Percentiles rank a stretch among this genome's conserved stretches.
phyloP scores from a whole-genome alignment of 306 rosid species.

The Begonia peltatifolia region DNA sequence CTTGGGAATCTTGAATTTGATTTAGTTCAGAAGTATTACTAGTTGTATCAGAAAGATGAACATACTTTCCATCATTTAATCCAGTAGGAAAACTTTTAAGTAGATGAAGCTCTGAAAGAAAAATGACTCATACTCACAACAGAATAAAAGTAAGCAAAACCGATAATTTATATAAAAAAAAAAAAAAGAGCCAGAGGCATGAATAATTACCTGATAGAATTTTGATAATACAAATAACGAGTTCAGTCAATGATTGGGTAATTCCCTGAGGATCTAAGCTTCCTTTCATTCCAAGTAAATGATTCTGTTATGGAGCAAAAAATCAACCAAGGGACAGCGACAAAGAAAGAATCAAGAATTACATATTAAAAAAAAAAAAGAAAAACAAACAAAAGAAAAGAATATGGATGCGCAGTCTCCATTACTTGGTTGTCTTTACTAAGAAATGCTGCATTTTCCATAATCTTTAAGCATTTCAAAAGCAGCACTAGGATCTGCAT shows the following conservation, averaged over 20 bases:
- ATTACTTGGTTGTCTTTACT: constrained; percentile 86
- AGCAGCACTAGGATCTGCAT: constrained; percentile 38
- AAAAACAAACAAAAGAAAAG: neutral
- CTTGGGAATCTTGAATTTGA: constrained; percentile 7
- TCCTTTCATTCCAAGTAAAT: constrained; percentile 77
- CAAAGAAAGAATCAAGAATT: neutral
- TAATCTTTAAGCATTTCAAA: constrained; percentile 82
- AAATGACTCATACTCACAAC: constrained; percentile 18
- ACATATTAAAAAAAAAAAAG: constrained; percentile 4
- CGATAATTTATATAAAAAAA: constrained; percentile 2
- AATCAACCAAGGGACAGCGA: neutral
- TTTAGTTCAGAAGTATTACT: constrained; percentile 12
- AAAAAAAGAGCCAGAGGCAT: constrained; percentile 4
- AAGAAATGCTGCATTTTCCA: constrained; percentile 94
- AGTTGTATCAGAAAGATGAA: constrained; percentile 10
- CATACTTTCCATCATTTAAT: constrained; percentile 13
- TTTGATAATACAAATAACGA: constrained; percentile 53
- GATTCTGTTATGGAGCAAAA: constrained; percentile 30
- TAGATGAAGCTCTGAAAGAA: constrained; percentile 27
- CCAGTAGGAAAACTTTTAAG: constrained; percentile 16
- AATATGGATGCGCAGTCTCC: constrained; percentile 3
- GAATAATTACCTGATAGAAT: constrained; percentile 66
- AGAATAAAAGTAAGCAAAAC: constrained; percentile 11
- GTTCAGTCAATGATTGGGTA: constrained; percentile 42
- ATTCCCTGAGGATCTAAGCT: constrained; percentile 25